Evolutionary conservation across 129 eudicot species (phyloP).

Genomic region (Tanacetum coccineum): DNA sequence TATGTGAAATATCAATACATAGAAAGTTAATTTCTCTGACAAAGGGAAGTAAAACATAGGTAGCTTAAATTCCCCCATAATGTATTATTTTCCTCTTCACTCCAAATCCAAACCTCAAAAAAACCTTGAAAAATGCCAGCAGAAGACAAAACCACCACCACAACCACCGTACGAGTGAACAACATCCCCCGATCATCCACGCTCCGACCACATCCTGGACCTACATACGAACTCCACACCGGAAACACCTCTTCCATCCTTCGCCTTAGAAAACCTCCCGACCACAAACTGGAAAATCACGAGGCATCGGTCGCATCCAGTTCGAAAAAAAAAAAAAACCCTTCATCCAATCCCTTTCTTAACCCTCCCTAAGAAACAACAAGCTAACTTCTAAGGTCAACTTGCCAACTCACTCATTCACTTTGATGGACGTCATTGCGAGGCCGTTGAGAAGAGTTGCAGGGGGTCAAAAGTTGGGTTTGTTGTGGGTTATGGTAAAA

Average conservation of each 20-base stretch:
- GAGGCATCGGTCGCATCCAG: constrained; percentile 75
- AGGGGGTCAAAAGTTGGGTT: constrained; percentile 46
- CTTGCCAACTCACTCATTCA: constrained; percentile 45
- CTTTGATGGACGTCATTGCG: constrained; percentile 55
- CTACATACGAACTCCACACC: constrained; percentile 51
- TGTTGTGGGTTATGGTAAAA: constrained; percentile 33
- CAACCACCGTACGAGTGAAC: constrained; percentile 48
- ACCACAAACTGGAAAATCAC: constrained; percentile 87
- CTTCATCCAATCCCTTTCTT: constrained; percentile 38
- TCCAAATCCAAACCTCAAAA: background rate
- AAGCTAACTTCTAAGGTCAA: constrained; percentile 47
- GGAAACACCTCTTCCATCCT: constrained; percentile 59
- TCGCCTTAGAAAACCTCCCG: constrained; percentile 71
- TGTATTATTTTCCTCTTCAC: constrained; percentile 21
- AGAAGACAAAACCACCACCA: constrained; percentile 41
- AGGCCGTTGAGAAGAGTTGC: constrained; percentile 47
- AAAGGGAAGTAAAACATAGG: no score
- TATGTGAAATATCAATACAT: no score
- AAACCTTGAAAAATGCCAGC: constrained; percentile 30
- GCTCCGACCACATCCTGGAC: constrained; percentile 58
- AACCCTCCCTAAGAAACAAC: constrained; percentile 18
- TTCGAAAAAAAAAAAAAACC: no score
- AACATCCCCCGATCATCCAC: constrained; percentile 74
- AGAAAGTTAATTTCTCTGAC: no score
- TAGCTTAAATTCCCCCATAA: background rate